Conservation (phyloP, 305 asterid species). For the Fraxinus nigra region DNA sequence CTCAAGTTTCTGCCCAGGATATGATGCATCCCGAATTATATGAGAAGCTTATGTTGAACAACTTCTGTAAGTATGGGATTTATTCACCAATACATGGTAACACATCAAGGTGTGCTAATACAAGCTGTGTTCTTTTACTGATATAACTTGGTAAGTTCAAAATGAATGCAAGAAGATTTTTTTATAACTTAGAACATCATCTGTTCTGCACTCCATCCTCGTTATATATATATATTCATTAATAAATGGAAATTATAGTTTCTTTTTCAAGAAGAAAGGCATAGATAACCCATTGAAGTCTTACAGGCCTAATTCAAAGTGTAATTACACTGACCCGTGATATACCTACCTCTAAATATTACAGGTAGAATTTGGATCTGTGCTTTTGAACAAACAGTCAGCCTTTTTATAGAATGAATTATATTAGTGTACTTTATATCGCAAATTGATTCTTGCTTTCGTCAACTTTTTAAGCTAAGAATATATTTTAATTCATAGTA, state of each 20-base stretch:
- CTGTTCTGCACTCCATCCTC: neutral
- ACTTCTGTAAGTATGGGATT: conserved; percentile 54
- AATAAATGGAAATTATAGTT: neutral
- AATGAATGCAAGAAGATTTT: too few species aligned
- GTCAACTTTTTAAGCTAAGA: neutral
- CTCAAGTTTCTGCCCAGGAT: conserved; percentile 79
- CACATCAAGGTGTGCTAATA: neutral
- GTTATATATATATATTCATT: neutral
- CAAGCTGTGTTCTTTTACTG: neutral
- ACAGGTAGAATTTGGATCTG: neutral
- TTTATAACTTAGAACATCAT: neutral
- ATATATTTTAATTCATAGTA: neutral
- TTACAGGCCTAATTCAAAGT: neutral
- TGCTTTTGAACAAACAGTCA: neutral
- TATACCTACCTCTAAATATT: neutral
- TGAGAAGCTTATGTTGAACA: conserved; percentile 79
- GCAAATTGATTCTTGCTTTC: neutral
- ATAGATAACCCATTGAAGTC: neutral
- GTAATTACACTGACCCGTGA: neutral
- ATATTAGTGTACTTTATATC: neutral
- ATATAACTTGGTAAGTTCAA: too few species aligned
- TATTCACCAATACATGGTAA: too few species aligned
- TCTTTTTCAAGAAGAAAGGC: neutral
- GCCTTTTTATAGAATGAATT: neutral
- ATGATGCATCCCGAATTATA: conserved; percentile 91